Conservation (phyloP, 441 rosid genomes). For the Arabidopsis lyrata region DNA sequence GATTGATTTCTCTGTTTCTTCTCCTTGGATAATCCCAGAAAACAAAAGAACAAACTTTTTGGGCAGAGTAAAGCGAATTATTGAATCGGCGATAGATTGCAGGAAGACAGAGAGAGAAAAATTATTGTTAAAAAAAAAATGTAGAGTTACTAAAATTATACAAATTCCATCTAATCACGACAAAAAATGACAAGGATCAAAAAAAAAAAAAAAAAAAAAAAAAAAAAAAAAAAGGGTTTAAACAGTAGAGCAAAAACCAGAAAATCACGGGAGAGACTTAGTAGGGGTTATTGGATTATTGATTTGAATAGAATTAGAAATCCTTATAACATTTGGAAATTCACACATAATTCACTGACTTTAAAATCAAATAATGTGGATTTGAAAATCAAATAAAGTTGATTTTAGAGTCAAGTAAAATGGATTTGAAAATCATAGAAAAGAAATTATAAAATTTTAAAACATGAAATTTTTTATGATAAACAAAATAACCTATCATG, state of each 20-base stretch:
- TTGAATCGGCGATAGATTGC: slow-evolving; percentile 46
- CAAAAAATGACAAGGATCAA: slow-evolving; percentile 32
- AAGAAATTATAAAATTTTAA: no score
- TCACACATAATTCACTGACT: no score
- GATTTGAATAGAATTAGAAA: no score
- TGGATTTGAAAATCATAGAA: no score
- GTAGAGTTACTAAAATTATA: slow-evolving; percentile 41
- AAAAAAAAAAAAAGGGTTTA: background rate
- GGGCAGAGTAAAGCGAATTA: slow-evolving; percentile 22
- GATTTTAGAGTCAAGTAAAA: no score
- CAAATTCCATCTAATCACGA: slow-evolving; percentile 38
- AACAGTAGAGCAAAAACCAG: background rate
- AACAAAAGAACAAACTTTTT: slow-evolving; percentile 39
- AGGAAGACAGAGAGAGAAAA: slow-evolving; percentile 20
- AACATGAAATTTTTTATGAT: no score
- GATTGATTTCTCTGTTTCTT: slow-evolving; percentile 22
- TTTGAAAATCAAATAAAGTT: no score
- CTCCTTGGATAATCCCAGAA: slow-evolving; percentile 27
- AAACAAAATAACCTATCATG: no score
- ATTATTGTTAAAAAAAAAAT: background rate
- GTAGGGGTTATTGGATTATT: no score
- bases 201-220: slow-evolving; percentile 14
- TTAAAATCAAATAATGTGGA: no score
- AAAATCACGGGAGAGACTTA: slow-evolving; percentile 26
- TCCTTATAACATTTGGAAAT: no score